A percentile compares a stretch with the other conserved stretches of the same genome.
Conservation (phyloP, 257 asterid species). For the Primulina huaijiensis region DNA sequence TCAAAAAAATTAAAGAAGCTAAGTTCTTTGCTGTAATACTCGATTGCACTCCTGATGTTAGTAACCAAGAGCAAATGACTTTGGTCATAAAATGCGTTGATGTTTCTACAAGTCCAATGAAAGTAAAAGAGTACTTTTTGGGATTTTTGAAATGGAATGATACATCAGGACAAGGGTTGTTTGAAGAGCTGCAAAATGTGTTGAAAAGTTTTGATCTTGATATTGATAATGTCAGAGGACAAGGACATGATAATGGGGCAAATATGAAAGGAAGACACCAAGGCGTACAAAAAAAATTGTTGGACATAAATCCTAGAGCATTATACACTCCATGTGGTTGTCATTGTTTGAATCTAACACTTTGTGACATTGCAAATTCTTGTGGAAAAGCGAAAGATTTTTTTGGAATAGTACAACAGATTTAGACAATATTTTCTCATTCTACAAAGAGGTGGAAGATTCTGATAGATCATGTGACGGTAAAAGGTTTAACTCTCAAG, state of each 20-base stretch:
- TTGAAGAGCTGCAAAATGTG: no score
- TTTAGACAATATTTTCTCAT: constrained; percentile 8
- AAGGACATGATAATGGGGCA: no score
- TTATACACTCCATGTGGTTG: neutral
- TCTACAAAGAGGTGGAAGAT: constrained; percentile 8
- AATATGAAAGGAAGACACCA: no score
- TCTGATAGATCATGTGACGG: neutral
- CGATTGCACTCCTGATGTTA: no score
- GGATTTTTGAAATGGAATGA: neutral
- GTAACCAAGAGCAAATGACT: no score
- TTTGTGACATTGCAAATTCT: constrained; percentile 2
- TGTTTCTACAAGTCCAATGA: no score
- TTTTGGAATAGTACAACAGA: neutral
- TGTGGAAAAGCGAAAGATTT: constrained; percentile 12
- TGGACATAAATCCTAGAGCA: no score
- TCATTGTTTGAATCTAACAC: constrained; percentile 2
- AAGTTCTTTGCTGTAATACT: neutral
- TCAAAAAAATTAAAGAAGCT: constrained; percentile 4
- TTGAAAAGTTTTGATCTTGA: neutral
- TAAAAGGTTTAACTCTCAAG: constrained; percentile 14
- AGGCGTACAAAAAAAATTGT: no score
- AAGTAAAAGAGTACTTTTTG: no score
- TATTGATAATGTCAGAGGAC: no score
- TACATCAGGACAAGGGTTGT: neutral
- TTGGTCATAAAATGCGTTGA: no score